These are phyloP conservation scores for Ophiostoma sp. DNA, from an alignment of 2,329 filamentous ascomycete species.

Conservation along the genomic window DNA sequence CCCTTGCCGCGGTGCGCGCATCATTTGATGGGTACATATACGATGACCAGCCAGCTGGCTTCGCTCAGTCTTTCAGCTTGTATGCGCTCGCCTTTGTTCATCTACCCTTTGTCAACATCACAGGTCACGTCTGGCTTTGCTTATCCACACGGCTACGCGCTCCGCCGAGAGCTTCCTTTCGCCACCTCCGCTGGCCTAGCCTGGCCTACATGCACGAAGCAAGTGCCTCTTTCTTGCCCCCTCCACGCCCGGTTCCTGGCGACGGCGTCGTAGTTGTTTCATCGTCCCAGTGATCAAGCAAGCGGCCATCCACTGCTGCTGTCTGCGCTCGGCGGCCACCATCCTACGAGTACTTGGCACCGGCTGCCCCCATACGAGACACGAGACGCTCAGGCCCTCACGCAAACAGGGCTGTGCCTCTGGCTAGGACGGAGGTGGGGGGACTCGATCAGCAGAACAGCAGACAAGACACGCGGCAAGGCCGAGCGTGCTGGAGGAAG, in stretches of 20 bases:
- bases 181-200: background rate
- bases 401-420: background rate
- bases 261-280: conserved; percentile 2
- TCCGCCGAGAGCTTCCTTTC: background rate
- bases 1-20: background rate
- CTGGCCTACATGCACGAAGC: background rate
- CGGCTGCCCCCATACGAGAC: conserved; percentile 16
- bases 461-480: conserved; percentile 1
- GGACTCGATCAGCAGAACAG: background rate
- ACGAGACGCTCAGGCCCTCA: conserved; percentile 17
- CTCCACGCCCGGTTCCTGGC: background rate
- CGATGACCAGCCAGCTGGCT: background rate
- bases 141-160: background rate
- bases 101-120: background rate
- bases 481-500: background rate
- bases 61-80: background rate
- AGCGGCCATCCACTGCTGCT: background rate
- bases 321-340: background rate
- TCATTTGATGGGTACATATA: background rate
- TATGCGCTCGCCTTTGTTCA: background rate
- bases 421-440: background rate
- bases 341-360: conserved; percentile 3
- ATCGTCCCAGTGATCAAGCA: background rate
- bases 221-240: background rate
- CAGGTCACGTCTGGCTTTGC: background rate